Percentiles rank a stretch among this genome's conserved stretches.
Evolutionary conservation across 2,329 filamentous ascomycete species (phyloP).

Genomic region (Aspergillus sp.): DNA sequence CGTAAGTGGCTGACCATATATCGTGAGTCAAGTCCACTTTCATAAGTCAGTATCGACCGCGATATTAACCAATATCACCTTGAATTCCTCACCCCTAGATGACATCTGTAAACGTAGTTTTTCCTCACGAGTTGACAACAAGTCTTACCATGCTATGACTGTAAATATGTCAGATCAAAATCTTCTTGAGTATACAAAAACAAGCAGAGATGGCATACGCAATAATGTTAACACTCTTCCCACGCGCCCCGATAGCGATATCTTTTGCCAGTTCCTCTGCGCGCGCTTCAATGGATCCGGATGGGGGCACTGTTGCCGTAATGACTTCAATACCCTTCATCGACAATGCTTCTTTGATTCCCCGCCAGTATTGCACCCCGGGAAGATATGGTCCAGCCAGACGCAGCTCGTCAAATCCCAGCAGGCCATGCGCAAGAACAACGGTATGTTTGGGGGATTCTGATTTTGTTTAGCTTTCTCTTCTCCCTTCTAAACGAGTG

Average conservation of each 20-base stretch:
- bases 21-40: constrained; percentile 57
- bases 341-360: constrained; percentile 55
- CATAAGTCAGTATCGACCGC: constrained; percentile 2
- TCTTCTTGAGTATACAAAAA: neutral
- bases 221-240: constrained; percentile 60
- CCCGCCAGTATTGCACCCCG: constrained; percentile 60
- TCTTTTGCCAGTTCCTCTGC: constrained; percentile 49
- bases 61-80: neutral
- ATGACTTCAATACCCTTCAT: constrained; percentile 58
- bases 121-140: neutral
- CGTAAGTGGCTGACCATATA: constrained; percentile 60
- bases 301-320: constrained; percentile 55
- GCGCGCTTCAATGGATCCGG: constrained; percentile 55
- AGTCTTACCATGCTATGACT: constrained; percentile 46
- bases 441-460: constrained; percentile 52
- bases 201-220: constrained; percentile 43
- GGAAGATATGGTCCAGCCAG: constrained; percentile 51
- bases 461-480: constrained; percentile 5
- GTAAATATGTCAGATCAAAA: constrained; percentile 2
- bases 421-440: constrained; percentile 60
- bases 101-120: constrained; percentile 2
- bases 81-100: constrained; percentile 27
- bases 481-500: neutral
- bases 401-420: constrained; percentile 61
- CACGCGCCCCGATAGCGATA: constrained; percentile 50